Base-by-base conservation (phyloP, 139 green algal genomes). In the Bryopsis sp. region DNA sequence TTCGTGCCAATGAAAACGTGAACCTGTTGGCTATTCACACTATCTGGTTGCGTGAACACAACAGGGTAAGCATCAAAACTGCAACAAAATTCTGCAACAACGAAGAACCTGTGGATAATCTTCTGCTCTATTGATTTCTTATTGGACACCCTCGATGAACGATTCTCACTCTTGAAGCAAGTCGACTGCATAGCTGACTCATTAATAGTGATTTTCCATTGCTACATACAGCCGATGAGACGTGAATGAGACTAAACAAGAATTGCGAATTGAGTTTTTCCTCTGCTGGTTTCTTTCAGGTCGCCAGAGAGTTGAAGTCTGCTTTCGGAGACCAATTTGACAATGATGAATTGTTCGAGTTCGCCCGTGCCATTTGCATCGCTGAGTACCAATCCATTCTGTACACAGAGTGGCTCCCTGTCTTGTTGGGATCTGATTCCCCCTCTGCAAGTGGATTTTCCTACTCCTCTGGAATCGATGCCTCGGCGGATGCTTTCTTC, bases 301-400 rank as follows among this genome's bases (percentile, higher is more conserved):
- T n/a, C n/a, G n/a, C n/a, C n/a, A n/a, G n/a, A n/a, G n/a, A n/a
- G n/a, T n/a, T n/a, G n/a, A n/a, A n/a, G n/a, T n/a, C n/a, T n/a
- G n/a, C n/a, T n/a, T n/a, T n/a, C n/a, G n/a, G n/a, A n/a, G n/a
- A n/a, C n/a, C n/a, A 58, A 19, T 69, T 24, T 4, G 37, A 32
- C 8, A 36, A 69, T 36, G 62, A 69, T 8, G 6, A 57, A 35
- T n/a, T 69, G 37, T 69, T 50, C 62, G n/a, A 69, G 22, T 57
- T 36, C 5, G 62, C 62, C 3, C 15, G 62, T 31, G 62, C 62
- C 3, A 57, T 69, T 11, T 7, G 48, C 22, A 69, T 69, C 26
- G 62, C 62, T 3, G 62, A 69, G 62, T 69, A 58, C 43, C 62
- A 69, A n/a, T 58, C 31, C 24, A 69, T 69, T 24, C 3, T 69